Base-by-base conservation (phyloP, 345 rosid species). In the Eucalyptus tenuipes region DNA sequence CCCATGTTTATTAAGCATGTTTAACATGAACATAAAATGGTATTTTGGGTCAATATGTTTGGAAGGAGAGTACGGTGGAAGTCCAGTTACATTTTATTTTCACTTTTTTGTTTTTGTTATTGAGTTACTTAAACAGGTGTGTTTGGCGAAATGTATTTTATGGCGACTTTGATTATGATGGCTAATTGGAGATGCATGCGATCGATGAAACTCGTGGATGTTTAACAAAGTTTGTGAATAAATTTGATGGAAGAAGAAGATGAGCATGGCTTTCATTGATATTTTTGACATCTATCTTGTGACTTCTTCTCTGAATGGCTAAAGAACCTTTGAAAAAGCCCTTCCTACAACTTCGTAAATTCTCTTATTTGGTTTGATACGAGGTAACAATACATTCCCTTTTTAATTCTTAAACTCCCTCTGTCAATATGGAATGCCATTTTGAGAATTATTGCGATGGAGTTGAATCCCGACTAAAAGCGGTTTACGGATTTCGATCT, bases 391-490 rank as follows among this genome's bases (percentile, higher is more conserved):
- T 31, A 1, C 10, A 1, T 31, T 8, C 24, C 42, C 20, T 33
- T 68, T 31, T 16, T 10, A 3, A 5, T n/a, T 68, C 42, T 31
- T 10, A 31, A 68, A 31, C 42, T n/a, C 42, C 3, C 42, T 16
- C 5, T 2, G 1, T 0, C 13, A 37, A 2, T 17, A 37, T 37
- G 45, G 7, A 37, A 37, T 71, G 7, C 10, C 8, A 37, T 37
- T 42, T 29, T 6, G 9, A 10, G 27, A 71, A 71, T 42, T 37
- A 10, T 17, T 37, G 27, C 8, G 27, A 71, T 71, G 27, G 81
- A 33, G 45, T 37, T 71, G 81, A 71, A 18, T 37, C 13, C 27
- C 7, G 4, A 18, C 45, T 3, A 18, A 18, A 33, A 33, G 37
- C 1, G 13, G 13, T 37, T 5, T 20, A 37, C 14, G 13, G 3